A percentile compares a stretch with the other conserved stretches of the same genome.
phyloP scores from a whole-genome alignment of 169 alveolate genomes.

The Plasmodium vivax region DNA sequence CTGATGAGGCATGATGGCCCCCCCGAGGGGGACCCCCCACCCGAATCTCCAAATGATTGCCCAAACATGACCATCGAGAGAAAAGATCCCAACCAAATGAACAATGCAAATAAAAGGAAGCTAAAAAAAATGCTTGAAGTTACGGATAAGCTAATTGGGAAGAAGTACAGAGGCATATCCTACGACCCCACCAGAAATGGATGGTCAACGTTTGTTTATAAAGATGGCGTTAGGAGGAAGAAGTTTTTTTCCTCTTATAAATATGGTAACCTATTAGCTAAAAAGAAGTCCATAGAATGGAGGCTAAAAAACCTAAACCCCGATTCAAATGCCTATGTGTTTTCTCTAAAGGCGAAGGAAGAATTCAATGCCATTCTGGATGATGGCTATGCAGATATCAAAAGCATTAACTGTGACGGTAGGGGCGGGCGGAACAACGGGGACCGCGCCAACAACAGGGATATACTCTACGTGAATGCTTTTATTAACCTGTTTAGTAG shows the following conservation, averaged over 20 bases:
- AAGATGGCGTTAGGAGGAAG: constrained; percentile 48
- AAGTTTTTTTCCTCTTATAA: constrained; percentile 66
- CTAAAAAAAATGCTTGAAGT: constrained; percentile 56
- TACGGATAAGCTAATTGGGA: constrained; percentile 60
- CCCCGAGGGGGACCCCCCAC: background rate
- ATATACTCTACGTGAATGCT: constrained; percentile 55
- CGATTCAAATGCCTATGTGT: constrained; percentile 63
- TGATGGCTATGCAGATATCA: constrained; percentile 27
- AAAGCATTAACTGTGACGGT: background rate
- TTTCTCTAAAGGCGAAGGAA: constrained; percentile 62
- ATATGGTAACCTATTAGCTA: constrained; percentile 71
- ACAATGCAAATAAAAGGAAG: constrained; percentile 21
- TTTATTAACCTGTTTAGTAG: constrained; percentile 29
- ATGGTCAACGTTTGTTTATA: constrained; percentile 74
- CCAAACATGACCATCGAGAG: background rate
- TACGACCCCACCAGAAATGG: constrained; percentile 72
- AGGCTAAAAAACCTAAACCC: constrained; percentile 54
- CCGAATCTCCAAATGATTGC: background rate
- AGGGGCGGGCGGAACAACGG: background rate
- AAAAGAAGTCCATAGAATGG: constrained; percentile 73
- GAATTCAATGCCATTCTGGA: constrained; percentile 58
- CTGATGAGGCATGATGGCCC: background rate
- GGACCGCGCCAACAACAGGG: constrained; percentile 7
- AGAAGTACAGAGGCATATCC: constrained; percentile 67
- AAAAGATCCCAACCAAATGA: background rate